Evolutionary conservation across 2,329 filamentous ascomycete genomes (phyloP), one percentile per base, ranked within the genome.

Genomic region (Teratosphaeria gauchensis): DNA sequence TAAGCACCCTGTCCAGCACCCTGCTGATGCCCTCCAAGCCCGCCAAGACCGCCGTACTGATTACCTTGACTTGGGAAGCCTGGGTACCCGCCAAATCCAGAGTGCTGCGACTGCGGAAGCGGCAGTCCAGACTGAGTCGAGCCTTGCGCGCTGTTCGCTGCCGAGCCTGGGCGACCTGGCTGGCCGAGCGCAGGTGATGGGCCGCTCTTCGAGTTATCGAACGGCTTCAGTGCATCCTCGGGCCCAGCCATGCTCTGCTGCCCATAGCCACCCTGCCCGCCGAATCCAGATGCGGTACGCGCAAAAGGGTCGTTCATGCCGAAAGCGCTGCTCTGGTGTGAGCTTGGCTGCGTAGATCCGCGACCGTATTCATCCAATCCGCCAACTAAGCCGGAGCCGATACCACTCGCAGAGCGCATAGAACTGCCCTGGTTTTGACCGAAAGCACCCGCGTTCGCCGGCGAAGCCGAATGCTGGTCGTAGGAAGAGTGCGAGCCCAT

Each of bases 391-490:
- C 66, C 65, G 24, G 67, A 64, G 28, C 64, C 63, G 67, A 71
- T 69, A 31, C 69, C 69, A 57, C 78, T 78, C 33, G 78, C 75
- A 57, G 75, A 77, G 57, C 78, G 76, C 64, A 77, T 71, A 16
- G 76, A 75, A 33, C 60, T 60, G 48, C 61, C 64, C 58, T 71
- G 68, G 54, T 75, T 72, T 51, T 74, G 73, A 33, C 76, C 76
- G 62, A 82, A 83, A 19, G 77, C 77, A 54, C 77, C 79, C 24
- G 78, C 78, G 61, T 83, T 85, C 35, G 82, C 84, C 11, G 85
- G 84, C 24, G 84, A 85, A 16, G 84, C 82, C 1, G 82, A 81
- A 69, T 87, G 82, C 64, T 79, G 76, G 52, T 87, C 85, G 65
- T 83, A 85, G 8, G 82, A 82, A 46, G 76, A 75, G 60, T 80